These are phyloP conservation scores for Vitis riparia DNA, from an alignment of 164 flowering plant species.

Conservation along the genomic window DNA sequence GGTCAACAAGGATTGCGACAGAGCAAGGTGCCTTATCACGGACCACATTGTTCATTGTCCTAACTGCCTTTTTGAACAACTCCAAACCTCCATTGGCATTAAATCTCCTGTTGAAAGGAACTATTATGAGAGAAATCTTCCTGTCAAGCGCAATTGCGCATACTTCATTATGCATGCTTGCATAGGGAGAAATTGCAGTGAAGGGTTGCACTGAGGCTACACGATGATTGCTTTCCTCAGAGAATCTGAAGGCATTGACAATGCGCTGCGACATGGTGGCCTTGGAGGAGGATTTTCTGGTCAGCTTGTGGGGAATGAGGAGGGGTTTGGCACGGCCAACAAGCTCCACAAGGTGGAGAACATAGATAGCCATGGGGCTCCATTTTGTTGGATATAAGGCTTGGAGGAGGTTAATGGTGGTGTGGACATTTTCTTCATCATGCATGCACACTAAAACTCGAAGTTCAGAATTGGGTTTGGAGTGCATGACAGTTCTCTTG, in stretches of 20 bases:
- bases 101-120: constrained; percentile 34
- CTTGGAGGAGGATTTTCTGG: background rate
- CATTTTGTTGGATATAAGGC: constrained; percentile 6
- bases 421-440: constrained; percentile 13
- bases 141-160: constrained; percentile 27
- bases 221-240: constrained; percentile 12
- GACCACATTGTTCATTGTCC: constrained; percentile 24
- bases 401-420: constrained; percentile 22
- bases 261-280: constrained; percentile 10
- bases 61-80: constrained; percentile 1
- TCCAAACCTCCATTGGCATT: constrained; percentile 1
- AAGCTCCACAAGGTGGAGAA: constrained; percentile 24
- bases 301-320: constrained; percentile 17
- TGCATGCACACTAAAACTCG: constrained; percentile 16
- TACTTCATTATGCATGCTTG: constrained; percentile 37
- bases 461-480: constrained; percentile 12
- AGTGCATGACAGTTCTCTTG: constrained; percentile 20
- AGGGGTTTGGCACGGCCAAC: constrained; percentile 19
- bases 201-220: constrained; percentile 16
- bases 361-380: constrained; percentile 4
- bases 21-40: constrained; percentile 44
- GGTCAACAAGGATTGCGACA: constrained; percentile 39
- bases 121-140: constrained; percentile 23
- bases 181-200: constrained; percentile 23
- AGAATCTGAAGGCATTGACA: constrained; percentile 27